Evolutionary conservation across 495 filamentous ascomycete genomes (phyloP), one percentile per base, ranked within the genome.

Genomic region (Aspergillus campestris): DNA sequence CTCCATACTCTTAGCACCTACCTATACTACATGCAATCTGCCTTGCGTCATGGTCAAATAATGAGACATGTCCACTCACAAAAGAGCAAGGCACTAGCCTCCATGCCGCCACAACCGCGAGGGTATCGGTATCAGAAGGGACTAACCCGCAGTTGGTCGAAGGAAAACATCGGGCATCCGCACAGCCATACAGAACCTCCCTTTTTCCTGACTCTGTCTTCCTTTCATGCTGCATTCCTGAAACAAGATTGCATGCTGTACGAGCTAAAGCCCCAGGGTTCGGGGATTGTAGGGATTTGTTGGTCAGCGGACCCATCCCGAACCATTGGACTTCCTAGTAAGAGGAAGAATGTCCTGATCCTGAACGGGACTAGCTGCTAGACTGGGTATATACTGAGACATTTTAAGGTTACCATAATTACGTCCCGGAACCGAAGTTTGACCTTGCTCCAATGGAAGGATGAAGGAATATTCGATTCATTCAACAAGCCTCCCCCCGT

Each of bases 71-170:
- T 15, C 12, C 8, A 38, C 18, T 24, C 18, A 24, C 18, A 24
- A 24, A 4, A 24, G 18, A 24, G 18, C 18, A 24, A 24, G 18
- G 18, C 18, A 24, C 18, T 24, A 24, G 18, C 12, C 8, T 14
- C 12, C 11, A 38, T 38, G 34, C 18, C 18, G 18, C 59, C 52
- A 58, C 48, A 62, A 42, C 59, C 57, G 57, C 59, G 48, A 55
- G 48, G 36, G 13, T 30, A 53, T 56, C 53, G 36, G 13, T 30
- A 53, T 56, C 53, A 48, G 18, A 33, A 42, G 35, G 29, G 41
- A 24, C 18, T 24, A 24, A 24, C 18, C 18, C 18, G 18, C 18
- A 24, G 18, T 24, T 24, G 18, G 18, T 24, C 18, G 18, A 24
- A 4, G 18, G 18, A 24, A 24, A 24, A 24, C 18, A 24, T 24